Evolutionary conservation across 2,329 filamentous ascomycete genomes (phyloP).

Genomic region (Amesomyces nigricolor): DNA sequence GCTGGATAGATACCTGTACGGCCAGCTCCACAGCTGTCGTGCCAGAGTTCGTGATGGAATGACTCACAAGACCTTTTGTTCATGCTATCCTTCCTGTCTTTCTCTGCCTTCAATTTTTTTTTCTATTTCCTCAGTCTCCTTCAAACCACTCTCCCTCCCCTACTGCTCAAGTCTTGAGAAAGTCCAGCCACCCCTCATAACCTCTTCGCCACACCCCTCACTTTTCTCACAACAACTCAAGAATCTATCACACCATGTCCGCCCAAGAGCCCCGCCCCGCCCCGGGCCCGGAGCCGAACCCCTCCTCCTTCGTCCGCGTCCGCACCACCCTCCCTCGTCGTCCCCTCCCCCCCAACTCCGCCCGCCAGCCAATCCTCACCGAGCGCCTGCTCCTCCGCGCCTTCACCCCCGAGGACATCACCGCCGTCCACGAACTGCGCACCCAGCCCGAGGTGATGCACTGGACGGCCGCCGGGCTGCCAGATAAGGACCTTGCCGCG

Average conservation of each 20-base stretch:
- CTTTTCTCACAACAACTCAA: background rate
- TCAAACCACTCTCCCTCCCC: no score
- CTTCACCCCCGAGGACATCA: constrained; percentile 44
- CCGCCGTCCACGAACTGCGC: constrained; percentile 47
- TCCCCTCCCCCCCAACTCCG: constrained; percentile 37
- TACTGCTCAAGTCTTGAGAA: no score
- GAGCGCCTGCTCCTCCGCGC: constrained; percentile 51
- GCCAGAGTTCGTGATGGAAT: background rate
- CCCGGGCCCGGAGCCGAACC: constrained; percentile 15
- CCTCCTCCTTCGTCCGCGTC: constrained; percentile 34
- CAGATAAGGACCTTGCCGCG: constrained; percentile 41
- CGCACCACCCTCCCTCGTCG: constrained; percentile 43
- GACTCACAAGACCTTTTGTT: background rate
- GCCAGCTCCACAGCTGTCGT: no score
- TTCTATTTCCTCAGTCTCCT: no score
- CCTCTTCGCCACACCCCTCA: no score
- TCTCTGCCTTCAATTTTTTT: no score
- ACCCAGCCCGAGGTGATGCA: constrained; percentile 57
- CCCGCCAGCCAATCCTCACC: constrained; percentile 41
- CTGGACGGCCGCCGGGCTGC: constrained; percentile 43
- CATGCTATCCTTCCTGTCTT: no score
- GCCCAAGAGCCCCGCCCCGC: background rate
- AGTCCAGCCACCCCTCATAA: background rate
- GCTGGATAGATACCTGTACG: background rate
- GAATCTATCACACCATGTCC: background rate